Base-by-base conservation (phyloP, 2,329 filamentous ascomycete genomes). In the Colletotrichum australisinense region DNA sequence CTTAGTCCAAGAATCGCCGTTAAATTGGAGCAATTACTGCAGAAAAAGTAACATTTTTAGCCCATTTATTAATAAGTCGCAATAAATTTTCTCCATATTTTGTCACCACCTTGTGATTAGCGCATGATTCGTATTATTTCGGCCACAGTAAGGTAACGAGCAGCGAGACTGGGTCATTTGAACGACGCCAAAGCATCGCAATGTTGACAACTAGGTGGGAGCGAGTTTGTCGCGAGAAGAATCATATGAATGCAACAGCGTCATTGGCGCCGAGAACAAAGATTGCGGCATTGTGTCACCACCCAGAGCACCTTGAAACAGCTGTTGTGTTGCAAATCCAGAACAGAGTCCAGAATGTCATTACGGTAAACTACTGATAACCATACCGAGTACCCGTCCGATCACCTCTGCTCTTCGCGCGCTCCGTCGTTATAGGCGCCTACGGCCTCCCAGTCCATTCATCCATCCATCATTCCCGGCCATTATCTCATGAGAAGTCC, bases 311-410 rank as follows among this genome's bases (percentile, higher is more conserved):
- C 16, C 19, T 49, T n/a, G 42, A 49, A 49, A n/a, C 19, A n/a
- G 19, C 7, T 11, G 19, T 49, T 49, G 42, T 22, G 8, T 22
- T n/a, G 42, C 42, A 22, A 49, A 11, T 22, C 42, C 42, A 49
- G 42, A 2, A 22, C 42, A 49, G 19, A 49, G 42, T 49, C 42
- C 42, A 49, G 42, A 49, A 16, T 63, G 7, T 58, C 26, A 72
- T 63, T 68, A 57, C 64, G 56, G 12, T 5, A 57, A 58, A 59
- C 60, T 69, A 66, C 42, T 53, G 26, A 42, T 74, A 59, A 22
- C 12, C 24, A 32, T 60, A 26, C n/a, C 26, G 12, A 26, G 19
- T 4, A 28, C 42, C 28, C 14, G 2, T 53, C 28, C 14, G 1
- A 7, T n/a, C 14, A 38, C 6, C 30, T 28, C 0, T 4, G 14